These are phyloP conservation scores for Pleurotus djamor DNA, from an alignment of 768 basidiomycete genomes.

Conservation along the genomic window DNA sequence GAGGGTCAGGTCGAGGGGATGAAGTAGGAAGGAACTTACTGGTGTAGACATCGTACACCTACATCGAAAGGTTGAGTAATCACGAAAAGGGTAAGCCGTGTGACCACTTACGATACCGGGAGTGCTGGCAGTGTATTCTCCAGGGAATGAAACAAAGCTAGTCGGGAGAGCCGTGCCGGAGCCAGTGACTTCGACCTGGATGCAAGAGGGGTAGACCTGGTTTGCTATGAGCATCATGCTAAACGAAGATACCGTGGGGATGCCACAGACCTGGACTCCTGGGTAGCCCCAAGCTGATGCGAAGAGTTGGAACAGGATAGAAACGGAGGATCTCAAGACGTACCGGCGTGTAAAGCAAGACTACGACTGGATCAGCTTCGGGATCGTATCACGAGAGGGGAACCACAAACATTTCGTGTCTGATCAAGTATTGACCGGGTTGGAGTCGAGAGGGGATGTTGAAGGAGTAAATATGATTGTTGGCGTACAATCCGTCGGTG, in stretches of 20 bases:
- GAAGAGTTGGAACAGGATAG: too few relatives aligned
- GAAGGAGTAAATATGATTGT: slow-evolving; percentile 40
- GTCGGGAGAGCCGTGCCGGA: slow-evolving; percentile 40
- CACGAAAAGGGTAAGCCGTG: background rate
- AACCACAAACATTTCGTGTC: slow-evolving; percentile 39
- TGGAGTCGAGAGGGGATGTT: slow-evolving; percentile 42
- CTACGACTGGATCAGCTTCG: slow-evolving; percentile 15
- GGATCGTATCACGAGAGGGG: background rate
- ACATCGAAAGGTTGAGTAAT: background rate
- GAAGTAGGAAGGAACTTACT: background rate
- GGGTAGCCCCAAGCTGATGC: slow-evolving; percentile 33
- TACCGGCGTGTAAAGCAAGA: slow-evolving; percentile 37
- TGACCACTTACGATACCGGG: background rate
- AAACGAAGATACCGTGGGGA: background rate
- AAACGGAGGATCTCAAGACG: background rate
- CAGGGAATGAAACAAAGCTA: slow-evolving; percentile 47
- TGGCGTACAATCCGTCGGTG: slow-evolving; percentile 31
- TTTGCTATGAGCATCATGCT: background rate
- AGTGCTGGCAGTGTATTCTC: slow-evolving; percentile 26
- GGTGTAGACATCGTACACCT: background rate
- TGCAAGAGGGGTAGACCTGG: slow-evolving; percentile 45
- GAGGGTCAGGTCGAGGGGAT: background rate
- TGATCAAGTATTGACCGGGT: slow-evolving; percentile 46
- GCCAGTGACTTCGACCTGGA: slow-evolving; percentile 44
- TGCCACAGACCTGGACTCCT: slow-evolving; percentile 22